Base-by-base conservation (phyloP, 345 rosid species). In the Arabidopsis arenosa region DNA sequence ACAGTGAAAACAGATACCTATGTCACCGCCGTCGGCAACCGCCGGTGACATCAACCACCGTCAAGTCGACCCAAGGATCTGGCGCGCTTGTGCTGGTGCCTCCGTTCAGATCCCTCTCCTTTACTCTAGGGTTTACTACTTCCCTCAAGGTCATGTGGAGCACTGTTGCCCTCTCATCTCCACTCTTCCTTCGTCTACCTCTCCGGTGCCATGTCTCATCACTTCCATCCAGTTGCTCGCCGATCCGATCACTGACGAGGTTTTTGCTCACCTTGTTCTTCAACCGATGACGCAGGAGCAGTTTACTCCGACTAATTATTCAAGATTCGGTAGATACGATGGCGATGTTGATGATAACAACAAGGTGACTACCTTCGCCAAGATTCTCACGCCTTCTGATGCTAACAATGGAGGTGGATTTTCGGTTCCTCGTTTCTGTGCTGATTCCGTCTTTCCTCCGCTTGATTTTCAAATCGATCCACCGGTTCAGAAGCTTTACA, bases 381-480 rank as follows among this genome's bases (percentile, higher is more conserved):
- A 95, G 85, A 80, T 85, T 48, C 61, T 95, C 9, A 92, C 97
- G 54, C 90, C 96, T 41, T 90, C 97, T 0, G 99, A 95, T 69
- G 99, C 99, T 12, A 92, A 94, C 73, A 92, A 90, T 33, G 97
- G 97, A 9, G 99, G 99, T 5, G 97, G 99, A 0, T 94, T 94
- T 82, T 94, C 97, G 10, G 99, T 95, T 44, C 99, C 96, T 30
- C 84, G 97, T 53, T 92, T 84, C 70, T 95, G 99, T 32, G 99
- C 97, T 0, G 99, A 92, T 66, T 85, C 90, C 0, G 85, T 95
- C 6, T 92, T 92, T 72, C 97, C 99, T 59, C 84, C 83, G 2
- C 84, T 95, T n/a, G 74, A 95, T 82, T 90, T 78, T 75, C 74
- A 83, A n/a, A 86, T 82, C 0, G 97, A 95, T 32, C 97, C 97